Percentiles rank a stretch among this genome's conserved stretches.
Evolutionary conservation across 2,329 filamentous ascomycete species (phyloP).

Genomic region (Harringtonia lauricola): DNA sequence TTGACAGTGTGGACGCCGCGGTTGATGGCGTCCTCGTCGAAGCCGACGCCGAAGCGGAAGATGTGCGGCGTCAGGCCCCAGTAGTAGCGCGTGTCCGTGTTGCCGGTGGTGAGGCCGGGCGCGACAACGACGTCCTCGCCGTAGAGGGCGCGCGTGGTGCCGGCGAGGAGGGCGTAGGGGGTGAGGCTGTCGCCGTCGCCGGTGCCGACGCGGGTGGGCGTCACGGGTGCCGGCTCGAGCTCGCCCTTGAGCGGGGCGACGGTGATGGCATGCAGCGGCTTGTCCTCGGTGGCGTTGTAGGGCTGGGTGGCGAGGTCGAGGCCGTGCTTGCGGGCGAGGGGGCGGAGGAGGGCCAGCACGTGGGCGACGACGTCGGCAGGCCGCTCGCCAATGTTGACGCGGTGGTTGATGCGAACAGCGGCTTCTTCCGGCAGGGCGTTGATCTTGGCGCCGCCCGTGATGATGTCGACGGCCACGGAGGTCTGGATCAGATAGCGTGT

Average conservation of each 20-base stretch:
- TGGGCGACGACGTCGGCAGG: conserved; percentile 36
- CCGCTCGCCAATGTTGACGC: conserved; percentile 43
- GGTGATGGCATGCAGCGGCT: conserved; percentile 23
- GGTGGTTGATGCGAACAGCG: conserved; percentile 45
- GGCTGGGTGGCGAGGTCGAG: conserved; percentile 28
- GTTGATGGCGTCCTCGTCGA: not conserved
- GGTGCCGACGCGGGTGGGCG: conserved; percentile 31
- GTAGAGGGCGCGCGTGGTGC: conserved; percentile 36
- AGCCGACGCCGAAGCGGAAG: not conserved
- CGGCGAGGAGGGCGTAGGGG: conserved; percentile 37
- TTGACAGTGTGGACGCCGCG: not conserved
- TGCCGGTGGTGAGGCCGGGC: not conserved
- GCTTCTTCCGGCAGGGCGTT: conserved; percentile 55
- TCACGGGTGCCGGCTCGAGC: conserved; percentile 44
- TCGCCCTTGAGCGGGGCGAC: conserved; percentile 23
- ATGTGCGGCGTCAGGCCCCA: not conserved
- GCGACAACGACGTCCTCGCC: conserved; percentile 14
- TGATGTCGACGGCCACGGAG: conserved; percentile 47
- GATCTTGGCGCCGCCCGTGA: conserved; percentile 51
- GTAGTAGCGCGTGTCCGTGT: not conserved
- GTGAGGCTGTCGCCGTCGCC: conserved; percentile 23
- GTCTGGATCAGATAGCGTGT: conserved; percentile 45
- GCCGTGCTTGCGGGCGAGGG: conserved; percentile 19
- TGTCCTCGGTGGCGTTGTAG: conserved; percentile 36
- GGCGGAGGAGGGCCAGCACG: conserved; percentile 32